Base-by-base conservation (phyloP, 2,329 filamentous ascomycete species). In the Knufia fluminis region DNA sequence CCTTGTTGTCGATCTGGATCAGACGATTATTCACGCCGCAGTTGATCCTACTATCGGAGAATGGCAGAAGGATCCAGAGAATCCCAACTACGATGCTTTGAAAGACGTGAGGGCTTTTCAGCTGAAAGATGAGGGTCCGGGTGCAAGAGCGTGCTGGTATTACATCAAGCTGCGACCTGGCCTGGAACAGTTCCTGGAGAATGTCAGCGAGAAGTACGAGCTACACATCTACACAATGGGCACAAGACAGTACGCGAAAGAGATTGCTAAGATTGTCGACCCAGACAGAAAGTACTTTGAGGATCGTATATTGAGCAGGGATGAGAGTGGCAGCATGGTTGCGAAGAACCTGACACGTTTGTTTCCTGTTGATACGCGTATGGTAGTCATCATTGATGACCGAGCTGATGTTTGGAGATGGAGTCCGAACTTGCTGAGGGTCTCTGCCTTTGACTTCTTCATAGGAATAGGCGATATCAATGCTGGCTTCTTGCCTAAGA, bases 161-260 rank as follows among this genome's bases (percentile, higher is more conserved):
- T 98, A 97, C 68, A 94, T 98, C 72, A 98, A 98, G 71, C 81
- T 95, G 70, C 86, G 92, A 31, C 92, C 92, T 0, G 89, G 90
- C 2, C 71, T 97, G 45, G 74, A 80, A 54, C 78, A 84, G 36
- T 98, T 98, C 62, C 74, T 98, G 43, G 74, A 85, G 51, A 78
- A 80, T 46, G 77, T 96, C 42, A 80, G 88, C 1, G 77, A 82
- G 61, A 72, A 92, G 60, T 98, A 92, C 69, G 92, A 98, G 70
- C 74, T 97, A 61, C 92, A 98, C 65, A 91, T 98, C 55, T 98
- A 98, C 71, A 98, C 92, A 38, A 98, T 98, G 92, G 92, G 91
- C 50, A 98, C 92, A 19, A 80, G 92, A 55, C 87, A 91, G n/a
- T 98, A 98, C 64, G 92, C 92, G 8, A 77, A 90, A 59, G 85